Evolutionary conservation across 768 basidiomycete genomes (phyloP), one percentile per base, ranked within the genome.

Genomic region (Lanmaoa pseudosensibilis): DNA sequence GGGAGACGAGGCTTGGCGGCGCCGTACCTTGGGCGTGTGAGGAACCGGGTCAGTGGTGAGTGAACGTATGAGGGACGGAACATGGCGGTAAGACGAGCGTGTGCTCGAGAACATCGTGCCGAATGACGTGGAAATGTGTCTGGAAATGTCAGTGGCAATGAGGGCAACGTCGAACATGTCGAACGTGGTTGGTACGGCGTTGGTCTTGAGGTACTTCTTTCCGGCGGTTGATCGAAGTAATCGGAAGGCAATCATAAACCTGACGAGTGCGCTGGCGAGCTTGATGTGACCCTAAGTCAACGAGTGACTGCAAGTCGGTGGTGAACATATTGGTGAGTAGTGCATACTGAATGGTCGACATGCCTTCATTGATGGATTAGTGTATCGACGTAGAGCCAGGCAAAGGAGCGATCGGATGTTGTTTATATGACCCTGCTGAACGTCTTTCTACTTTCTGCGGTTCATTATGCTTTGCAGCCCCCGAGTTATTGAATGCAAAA

Each of bases 381-480:
- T 27, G 27, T 27, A 27, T 27, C 27, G 27, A 27, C 27, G 27
- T 27, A 27, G 5, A 27, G 27, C 27, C 27, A 27, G 27, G 27
- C 27, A 27, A 27, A 27, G 27, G 27, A 27, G 27, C 6, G 27
- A 27, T 27, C 27, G 25, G 25, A 25, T 25, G 2, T 25, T 25
- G 25, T 75, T 81, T 99, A 13, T 98, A 87, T 71, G 85, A 96
- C 65, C 96, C 97, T 2, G 66, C 75, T 9, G 66, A 74, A 46
- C 92, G 94, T 69, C 84, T 99, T 2, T 84, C 90, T 25, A 99
- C 97, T 0, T 99, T 98, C 70, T 99, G 97, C 65, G 96, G 97
- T 21, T 97, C 93, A 1, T 78, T 99, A 27, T 99, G 98, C 74
- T 98, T 99, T 75, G 97, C 97, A 33, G 96, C 97, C 0, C 97